Evolutionary conservation across 192 early-diverging fungal genomes (phyloP), one percentile per base, ranked within the genome.

Genomic region (Thamnidium elegans): DNA sequence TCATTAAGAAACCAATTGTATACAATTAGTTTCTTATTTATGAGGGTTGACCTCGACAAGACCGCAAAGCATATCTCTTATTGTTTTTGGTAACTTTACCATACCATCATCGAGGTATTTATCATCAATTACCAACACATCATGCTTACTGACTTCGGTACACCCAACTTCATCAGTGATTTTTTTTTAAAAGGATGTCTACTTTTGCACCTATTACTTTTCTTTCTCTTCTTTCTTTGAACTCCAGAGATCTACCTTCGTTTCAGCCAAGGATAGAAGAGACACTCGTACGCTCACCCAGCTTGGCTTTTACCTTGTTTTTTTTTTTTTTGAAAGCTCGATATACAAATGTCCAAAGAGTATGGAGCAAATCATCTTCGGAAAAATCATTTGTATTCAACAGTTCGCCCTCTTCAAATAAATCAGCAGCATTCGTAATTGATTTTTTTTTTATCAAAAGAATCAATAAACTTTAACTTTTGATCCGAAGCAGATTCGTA

Each of bases 1-100:
- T 47, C 46, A 47, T 47, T n/a, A 47, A 47, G 9, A 39, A 39
- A 39, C 46, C 46, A 47, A 47, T 47, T 47, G 46, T 47, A 47
- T 47, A 47, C 46, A 47, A n/a, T 17, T 47, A 13, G 4, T 47
- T 15, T 47, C 3, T 47, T n/a, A n/a, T 47, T 47, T 47, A 47
- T 47, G 46, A 47, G 46, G 46, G 46, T 47, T 47, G 14, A 47
- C 46, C 46, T 47, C 17, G 17, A 14, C 4, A 44, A 44, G 43
- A 44, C 43, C 17, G 14, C 9, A 47, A 47, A 47, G 46, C 46
- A 47, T 47, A 17, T 47, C 46, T 15, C 46, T 14, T 5, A 47
- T 14, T 4, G 46, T 47, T 4, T 47, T 47, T 6, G 13, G 46
- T 14, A 47, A 17, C 13, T 47, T 47, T 17, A 47, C 4, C 17